Conservation (phyloP, 108 stramenopile genomes). For the Conticribra weissflogii region DNA sequence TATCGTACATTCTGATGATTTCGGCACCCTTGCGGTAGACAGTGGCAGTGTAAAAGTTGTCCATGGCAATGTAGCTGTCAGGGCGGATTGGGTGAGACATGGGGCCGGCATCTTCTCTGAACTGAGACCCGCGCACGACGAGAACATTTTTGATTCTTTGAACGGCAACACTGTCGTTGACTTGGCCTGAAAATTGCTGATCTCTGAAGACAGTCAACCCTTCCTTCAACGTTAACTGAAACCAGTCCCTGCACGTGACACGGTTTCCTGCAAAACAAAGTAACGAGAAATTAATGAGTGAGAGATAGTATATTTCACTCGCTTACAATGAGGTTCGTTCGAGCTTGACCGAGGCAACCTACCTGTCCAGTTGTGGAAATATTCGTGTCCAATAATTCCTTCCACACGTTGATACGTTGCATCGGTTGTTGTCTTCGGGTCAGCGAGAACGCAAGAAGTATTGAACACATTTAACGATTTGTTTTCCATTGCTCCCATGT, state of each 20-base stretch:
- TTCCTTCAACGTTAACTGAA: conserved; percentile 98
- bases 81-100: conserved; percentile 98
- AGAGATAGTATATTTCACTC: no score
- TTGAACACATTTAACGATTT: conserved; percentile 88
- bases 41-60: conserved; percentile 88
- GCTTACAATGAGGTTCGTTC: no score
- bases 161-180: conserved; percentile 89
- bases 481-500: conserved; percentile 91
- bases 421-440: conserved; percentile 87
- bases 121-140: conserved; percentile 85
- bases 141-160: conserved; percentile 94
- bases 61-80: conserved; percentile 94
- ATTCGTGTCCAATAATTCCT: conserved; percentile 93
- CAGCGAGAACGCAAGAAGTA: conserved; percentile 94
- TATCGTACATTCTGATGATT: conserved; percentile 96
- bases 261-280: no score
- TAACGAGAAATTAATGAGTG: no score
- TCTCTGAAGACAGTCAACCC: conserved; percentile 98
- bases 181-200: conserved; percentile 90
- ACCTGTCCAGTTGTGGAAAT: conserved; percentile 98
- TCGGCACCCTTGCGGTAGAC: conserved; percentile 94
- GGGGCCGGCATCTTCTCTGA: conserved; percentile 77
- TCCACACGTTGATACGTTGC: conserved; percentile 84
- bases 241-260: conserved; percentile 99
- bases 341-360: no score